Evolutionary conservation across 805 yeast genomes (phyloP), one percentile per base, ranked within the genome.

Genomic region (Ogataea sp.): DNA sequence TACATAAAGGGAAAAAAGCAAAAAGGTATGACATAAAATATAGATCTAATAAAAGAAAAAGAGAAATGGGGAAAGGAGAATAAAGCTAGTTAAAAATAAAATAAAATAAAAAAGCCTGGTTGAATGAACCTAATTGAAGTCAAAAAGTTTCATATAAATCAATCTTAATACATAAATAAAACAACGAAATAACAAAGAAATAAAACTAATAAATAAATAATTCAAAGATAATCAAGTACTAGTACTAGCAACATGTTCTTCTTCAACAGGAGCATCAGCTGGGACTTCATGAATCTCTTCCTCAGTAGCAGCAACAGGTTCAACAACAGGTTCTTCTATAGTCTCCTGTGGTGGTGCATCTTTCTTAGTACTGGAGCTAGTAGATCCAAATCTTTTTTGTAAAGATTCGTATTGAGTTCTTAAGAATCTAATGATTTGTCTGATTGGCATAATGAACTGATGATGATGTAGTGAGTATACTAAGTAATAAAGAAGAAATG

Each of bases 391-490:
- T 50, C 61, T 55, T 41, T 52, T 59, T 42, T 51, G 50, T 39
- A 58, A 25, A 8, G 54, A 44, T 28, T 53, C 59, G 48, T 49
- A 53, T 44, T 58, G 64, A 32, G 48, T 47, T 51, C 59, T 59
- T 26, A 55, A 48, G 39, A 55, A 47, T 39, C 45, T 58, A 34
- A 53, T 33, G 40, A 59, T 58, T 49, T 54, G 51, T 58, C 61
- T 59, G 46, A 59, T 48, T 42, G 64, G 62, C 64, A 59, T 59
- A n/a, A n/a, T n/a, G n/a, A n/a, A n/a, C n/a, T n/a, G n/a, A n/a
- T n/a, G n/a, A n/a, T n/a, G n/a, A n/a, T 50, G 38, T 43, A 27
- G 30, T 28, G 10, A 15, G 18, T 10, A 11, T 26, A 9, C n/a
- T n/a, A n/a, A n/a, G n/a, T n/a, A n/a, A n/a, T n/a, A n/a, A n/a